Conservation (phyloP, 2,329 filamentous ascomycete genomes). For the Exophiala mesophila region DNA sequence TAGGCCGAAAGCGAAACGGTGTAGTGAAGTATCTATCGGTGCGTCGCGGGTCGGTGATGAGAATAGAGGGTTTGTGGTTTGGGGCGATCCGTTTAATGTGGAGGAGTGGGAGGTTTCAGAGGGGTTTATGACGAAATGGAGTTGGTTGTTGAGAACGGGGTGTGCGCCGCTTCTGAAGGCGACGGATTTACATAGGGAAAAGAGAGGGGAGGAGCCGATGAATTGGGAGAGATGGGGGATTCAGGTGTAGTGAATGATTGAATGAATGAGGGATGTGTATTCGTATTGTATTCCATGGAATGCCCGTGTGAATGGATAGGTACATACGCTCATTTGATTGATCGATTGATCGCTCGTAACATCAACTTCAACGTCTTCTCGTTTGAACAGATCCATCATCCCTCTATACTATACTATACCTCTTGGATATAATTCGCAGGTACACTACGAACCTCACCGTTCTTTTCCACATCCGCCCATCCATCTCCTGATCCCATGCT, state of each 20-base stretch:
- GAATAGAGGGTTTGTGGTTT: conserved; percentile 27
- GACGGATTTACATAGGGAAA: conserved; percentile 28
- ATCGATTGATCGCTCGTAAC: too few relatives aligned
- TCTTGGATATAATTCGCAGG: conserved; percentile 89
- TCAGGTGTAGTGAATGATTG: too few relatives aligned
- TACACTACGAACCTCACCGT: conserved; percentile 72
- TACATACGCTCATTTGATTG: too few relatives aligned
- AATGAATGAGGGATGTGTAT: too few relatives aligned
- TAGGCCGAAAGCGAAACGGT: too few relatives aligned
- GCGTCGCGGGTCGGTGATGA: conserved; percentile 1
- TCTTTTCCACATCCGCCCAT: conserved; percentile 95
- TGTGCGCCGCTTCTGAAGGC: conserved; percentile 28
- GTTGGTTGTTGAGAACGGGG: conserved; percentile 22
- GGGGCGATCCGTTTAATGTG: conserved; percentile 32
- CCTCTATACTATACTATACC: conserved; percentile 44
- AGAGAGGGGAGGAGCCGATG: conserved; percentile 23
- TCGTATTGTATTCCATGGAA: too few relatives aligned
- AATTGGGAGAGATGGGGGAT: conserved; percentile 5
- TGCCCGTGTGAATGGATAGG: too few relatives aligned
- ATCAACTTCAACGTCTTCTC: too few relatives aligned
- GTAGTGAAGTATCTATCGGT: too few relatives aligned
- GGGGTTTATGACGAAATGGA: conserved; percentile 28
- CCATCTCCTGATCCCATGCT: conserved; percentile 86
- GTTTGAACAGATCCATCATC: too few relatives aligned
- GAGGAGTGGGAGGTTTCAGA: conserved; percentile 31